These are phyloP conservation scores for Phytophthora tubulina DNA, from an alignment of 352 stramenopile species.

Conservation along the genomic window DNA sequence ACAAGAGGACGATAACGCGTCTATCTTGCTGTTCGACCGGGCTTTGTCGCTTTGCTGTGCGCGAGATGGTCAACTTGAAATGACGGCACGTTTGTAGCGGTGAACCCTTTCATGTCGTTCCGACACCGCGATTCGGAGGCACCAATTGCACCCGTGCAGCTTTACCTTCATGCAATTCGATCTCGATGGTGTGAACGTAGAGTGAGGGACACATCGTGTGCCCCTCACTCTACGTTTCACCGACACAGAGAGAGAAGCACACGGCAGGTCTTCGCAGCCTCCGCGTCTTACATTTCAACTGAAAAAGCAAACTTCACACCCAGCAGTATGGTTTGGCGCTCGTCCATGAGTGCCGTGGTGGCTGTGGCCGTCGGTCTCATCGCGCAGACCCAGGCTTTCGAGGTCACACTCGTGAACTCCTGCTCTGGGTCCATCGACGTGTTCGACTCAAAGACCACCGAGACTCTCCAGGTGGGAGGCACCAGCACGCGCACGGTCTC, in stretches of 20 bases:
- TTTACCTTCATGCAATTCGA: slow-evolving; percentile 11
- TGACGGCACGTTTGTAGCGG: slow-evolving; percentile 9
- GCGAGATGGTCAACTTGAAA: slow-evolving; percentile 27
- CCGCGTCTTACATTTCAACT: slow-evolving; percentile 34
- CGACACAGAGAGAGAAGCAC: slow-evolving; percentile 41
- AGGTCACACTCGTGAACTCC: slow-evolving; percentile 61
- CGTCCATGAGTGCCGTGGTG: slow-evolving; percentile 32
- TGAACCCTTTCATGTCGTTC: slow-evolving; percentile 17
- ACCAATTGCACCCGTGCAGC: slow-evolving; percentile 25
- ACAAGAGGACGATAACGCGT: slow-evolving; percentile 28
- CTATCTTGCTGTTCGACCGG: slow-evolving; percentile 30
- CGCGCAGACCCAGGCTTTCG: slow-evolving; percentile 43
- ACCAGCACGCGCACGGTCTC: slow-evolving; percentile 49
- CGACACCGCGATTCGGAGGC: slow-evolving; percentile 19
- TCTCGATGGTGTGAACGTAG: too few relatives aligned
- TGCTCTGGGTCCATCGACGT: slow-evolving; percentile 56
- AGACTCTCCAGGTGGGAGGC: slow-evolving; percentile 44
- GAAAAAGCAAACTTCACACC: slow-evolving; percentile 2
- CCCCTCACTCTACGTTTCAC: slow-evolving; percentile 38
- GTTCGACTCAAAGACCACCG: slow-evolving; percentile 53
- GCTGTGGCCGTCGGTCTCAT: slow-evolving; percentile 37
- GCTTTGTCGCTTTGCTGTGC: slow-evolving; percentile 20
- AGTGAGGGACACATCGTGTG: too few relatives aligned
- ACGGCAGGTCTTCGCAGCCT: slow-evolving; percentile 25
- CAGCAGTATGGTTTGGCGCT: slow-evolving; percentile 45